Evolutionary conservation across 305 asterid genomes (phyloP), one percentile per base, ranked within the genome.

Genomic region (Fraxinus greggii): DNA sequence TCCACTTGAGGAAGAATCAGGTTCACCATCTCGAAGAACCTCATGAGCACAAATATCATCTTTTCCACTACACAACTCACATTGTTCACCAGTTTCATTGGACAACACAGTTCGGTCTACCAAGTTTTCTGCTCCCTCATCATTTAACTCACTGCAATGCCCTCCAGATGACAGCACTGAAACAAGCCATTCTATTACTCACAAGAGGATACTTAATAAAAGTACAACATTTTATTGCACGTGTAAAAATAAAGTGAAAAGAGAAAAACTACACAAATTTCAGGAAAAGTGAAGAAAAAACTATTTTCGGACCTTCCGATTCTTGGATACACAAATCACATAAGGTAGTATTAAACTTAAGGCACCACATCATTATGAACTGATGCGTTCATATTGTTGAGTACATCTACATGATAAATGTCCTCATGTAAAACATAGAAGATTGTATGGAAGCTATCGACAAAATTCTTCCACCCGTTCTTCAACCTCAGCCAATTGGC

Each of bases 21-120:
- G 83, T 80, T 87, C 93, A 59, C 98, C 91, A 83, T 91, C 94
- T 78, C 83, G 93, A 82, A 95, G 98, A 87, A 95, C 94, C 84
- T 94, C 93, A 59, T 90, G 93, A 80, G 98, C 87, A 79, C 97
- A 95, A 81, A 95, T 95, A 54, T 89, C 99, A 81, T 95, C 89
- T 88, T 88, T 89, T n/a, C 97, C 99, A 84, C 90, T 84, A 89
- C 94, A 93, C 84, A 88, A 86, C 69, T 90, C 93, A 63, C 92
- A 89, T 63, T 88, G 92, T 79, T 91, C 90, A 35, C 76, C 80
- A 45, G 83, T 85, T 72, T 85, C 93, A 80, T 87, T 83, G 21
- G 84, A 80, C n/a, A 74, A 40, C 19, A 28, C 79, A n/a, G 63
- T 56, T 76, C 36, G 84, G 70, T 79, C 88, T 77, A 45, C 88